Base-by-base conservation (phyloP, 352 stramenopile genomes). In the Phytopythium litorale region DNA sequence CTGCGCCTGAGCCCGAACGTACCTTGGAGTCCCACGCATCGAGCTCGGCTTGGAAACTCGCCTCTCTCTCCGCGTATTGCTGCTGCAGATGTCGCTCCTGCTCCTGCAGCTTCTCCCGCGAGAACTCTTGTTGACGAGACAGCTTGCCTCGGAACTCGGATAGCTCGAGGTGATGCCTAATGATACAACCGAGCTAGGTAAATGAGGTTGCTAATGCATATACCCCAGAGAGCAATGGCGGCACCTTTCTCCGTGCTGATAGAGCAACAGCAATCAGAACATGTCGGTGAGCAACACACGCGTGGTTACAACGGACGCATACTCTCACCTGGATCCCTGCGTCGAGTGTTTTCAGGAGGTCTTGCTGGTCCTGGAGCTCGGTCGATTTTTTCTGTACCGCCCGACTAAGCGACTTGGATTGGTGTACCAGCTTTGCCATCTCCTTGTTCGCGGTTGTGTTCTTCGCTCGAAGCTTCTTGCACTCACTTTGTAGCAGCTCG, bases 11-110 rank as follows among this genome's bases (percentile, higher is more conserved):
- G 30, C 2, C 32, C 4, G 9, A n/a, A 11, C 51, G 13, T 52
- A 60, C 55, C 38, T 60, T 60, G 38, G 55, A 30, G 25, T 60
- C 55, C 55, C 55, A 60, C 12, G 55, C 28, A 30, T 60, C 42
- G 16, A 60, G 55, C 9, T 60, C 55, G 8, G 37, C 38, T 51
- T 52, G 37, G 9, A 52, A 28, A 15, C 7, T 45, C 3, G 55
- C 28, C 55, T 60, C 38, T 12, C 28, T 7, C 7, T 60, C 55
- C 5, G 42, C 21, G 38, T 53, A 60, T 23, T 60, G 38, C n/a
- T 60, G 55, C 19, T 42, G 23, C 16, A 60, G 23, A 11, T 8
- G 2, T 5, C 28, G 4, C 25, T 60, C 55, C 7, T 60, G 37
- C 7, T 42, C 40, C 9, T 52, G 35, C 0, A 58, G 35, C 25